phyloP scores from a whole-genome alignment of 805 yeast genomes.

The Komagataella pastoris region DNA sequence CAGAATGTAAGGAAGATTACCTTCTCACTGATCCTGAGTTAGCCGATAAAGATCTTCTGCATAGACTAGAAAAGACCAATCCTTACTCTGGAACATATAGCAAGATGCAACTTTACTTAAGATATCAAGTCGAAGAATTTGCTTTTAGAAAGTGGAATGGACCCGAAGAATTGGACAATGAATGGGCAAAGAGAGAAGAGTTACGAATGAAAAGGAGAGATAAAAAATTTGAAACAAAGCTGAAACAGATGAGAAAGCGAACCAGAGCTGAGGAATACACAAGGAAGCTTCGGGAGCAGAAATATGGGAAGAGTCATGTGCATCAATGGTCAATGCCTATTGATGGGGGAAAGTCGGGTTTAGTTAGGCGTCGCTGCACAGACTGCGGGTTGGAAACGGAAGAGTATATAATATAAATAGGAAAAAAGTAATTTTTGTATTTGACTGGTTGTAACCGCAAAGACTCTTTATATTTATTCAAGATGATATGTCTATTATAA shows the following conservation, averaged over 20 bases:
- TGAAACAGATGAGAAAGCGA: slow-evolving; percentile 79
- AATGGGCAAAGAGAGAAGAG: slow-evolving; percentile 77
- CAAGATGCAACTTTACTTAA: slow-evolving; percentile 81
- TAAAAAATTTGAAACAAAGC: slow-evolving; percentile 60
- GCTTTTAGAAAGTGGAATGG: slow-evolving; percentile 95
- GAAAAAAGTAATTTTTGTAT: neutral
- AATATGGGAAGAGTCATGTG: slow-evolving; percentile 47
- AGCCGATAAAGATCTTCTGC: slow-evolving; percentile 51
- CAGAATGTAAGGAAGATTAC: slow-evolving; percentile 91
- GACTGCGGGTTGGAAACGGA: slow-evolving; percentile 80
- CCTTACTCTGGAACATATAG: slow-evolving; percentile 86
- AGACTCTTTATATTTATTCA: no score
- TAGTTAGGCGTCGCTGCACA: slow-evolving; percentile 49
- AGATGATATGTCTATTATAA: no score
- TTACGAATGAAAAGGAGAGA: slow-evolving; percentile 63
- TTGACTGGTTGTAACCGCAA: no score
- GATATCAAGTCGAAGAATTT: slow-evolving; percentile 88
- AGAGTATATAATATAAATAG: slow-evolving; percentile 40
- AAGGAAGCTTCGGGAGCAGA: slow-evolving; percentile 47
- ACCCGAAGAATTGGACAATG: slow-evolving; percentile 77
- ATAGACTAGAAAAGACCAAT: slow-evolving; percentile 78
- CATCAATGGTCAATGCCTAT: slow-evolving; percentile 64
- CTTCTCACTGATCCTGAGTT: slow-evolving; percentile 89
- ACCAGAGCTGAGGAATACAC: slow-evolving; percentile 89
- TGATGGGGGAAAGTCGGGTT: slow-evolving; percentile 21